These are phyloP conservation scores for Populus nigra DNA, from an alignment of 345 rosid species.

Conservation along the genomic window DNA sequence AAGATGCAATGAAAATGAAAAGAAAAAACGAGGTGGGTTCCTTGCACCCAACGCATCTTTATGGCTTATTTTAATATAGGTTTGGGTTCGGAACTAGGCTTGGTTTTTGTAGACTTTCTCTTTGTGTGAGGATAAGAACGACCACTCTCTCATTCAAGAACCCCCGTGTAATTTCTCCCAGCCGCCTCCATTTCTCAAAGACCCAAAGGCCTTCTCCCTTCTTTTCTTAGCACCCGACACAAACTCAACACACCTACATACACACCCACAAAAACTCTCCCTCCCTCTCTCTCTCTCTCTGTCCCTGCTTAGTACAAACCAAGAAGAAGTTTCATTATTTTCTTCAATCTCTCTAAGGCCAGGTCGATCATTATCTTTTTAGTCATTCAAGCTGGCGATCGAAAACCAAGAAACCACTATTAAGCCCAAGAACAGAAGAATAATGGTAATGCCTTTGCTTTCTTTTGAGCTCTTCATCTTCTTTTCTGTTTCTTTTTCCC, in stretches of 20 bases:
- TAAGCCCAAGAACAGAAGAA: conserved; percentile 53
- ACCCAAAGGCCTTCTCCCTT: background rate
- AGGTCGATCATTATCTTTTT: conserved; percentile 12
- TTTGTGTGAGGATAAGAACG: conserved; percentile 34
- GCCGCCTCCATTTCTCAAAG: conserved; percentile 23
- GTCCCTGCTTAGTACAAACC: background rate
- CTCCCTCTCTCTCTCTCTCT: background rate
- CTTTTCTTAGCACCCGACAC: background rate
- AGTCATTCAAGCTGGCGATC: conserved; percentile 39
- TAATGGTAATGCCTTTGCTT: conserved; percentile 39
- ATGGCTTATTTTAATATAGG: background rate
- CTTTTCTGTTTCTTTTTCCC: background rate
- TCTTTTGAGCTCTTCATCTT: background rate
- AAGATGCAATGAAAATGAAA: conserved; percentile 16
- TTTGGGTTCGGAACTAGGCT: conserved; percentile 35
- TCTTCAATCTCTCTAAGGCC: background rate
- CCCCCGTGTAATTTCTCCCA: conserved; percentile 5
- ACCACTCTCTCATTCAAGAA: conserved; percentile 16
- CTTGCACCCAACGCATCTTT: conserved; percentile 26
- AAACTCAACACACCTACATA: background rate
- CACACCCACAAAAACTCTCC: background rate
- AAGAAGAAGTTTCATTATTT: too few species aligned
- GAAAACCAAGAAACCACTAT: conserved; percentile 43
- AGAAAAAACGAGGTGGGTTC: conserved; percentile 15
- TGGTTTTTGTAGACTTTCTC: conserved; percentile 29